A percentile compares a stretch with the other conserved stretches of the same genome.
These are phyloP conservation scores for Amorphotheca resinae DNA, from an alignment of 495 filamentous ascomycete species.

Conservation along the genomic window DNA sequence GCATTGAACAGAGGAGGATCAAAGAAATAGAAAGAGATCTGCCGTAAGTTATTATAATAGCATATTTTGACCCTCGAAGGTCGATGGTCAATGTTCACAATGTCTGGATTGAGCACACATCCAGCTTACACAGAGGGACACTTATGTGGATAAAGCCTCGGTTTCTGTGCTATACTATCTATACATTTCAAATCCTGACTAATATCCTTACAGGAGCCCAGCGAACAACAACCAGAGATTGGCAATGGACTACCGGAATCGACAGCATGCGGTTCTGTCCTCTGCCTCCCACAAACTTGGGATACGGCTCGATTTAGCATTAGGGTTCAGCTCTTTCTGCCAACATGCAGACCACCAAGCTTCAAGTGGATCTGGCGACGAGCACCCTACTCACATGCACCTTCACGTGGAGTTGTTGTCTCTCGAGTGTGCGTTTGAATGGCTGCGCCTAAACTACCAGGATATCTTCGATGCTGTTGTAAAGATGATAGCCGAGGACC, in stretches of 20 bases:
- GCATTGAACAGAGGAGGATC: slow-evolving; percentile 4
- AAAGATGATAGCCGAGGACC: slow-evolving; percentile 12
- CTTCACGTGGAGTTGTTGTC: slow-evolving; percentile 4
- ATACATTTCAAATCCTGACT: background rate
- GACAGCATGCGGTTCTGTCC: slow-evolving; percentile 4
- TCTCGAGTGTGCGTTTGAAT: slow-evolving; percentile 13
- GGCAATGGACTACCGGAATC: slow-evolving; percentile 8
- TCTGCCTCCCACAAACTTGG: background rate
- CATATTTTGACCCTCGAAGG: no score
- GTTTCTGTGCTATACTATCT: background rate
- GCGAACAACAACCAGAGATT: slow-evolving; percentile 14
- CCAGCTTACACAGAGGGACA: no score
- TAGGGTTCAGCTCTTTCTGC: slow-evolving; percentile 1
- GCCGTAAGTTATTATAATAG: slow-evolving; percentile 5
- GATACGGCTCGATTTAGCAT: background rate
- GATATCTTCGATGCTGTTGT: background rate
- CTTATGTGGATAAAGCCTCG: no score
- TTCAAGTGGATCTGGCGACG: background rate
- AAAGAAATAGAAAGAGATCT: background rate
- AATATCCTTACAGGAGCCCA: slow-evolving; percentile 1
- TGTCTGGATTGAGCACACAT: no score
- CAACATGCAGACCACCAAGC: background rate
- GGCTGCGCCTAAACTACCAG: slow-evolving; percentile 3
- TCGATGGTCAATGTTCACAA: no score
- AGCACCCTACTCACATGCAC: background rate